These are phyloP conservation scores for Mallotus repandus DNA, from an alignment of 441 rosid genomes.

Conservation along the genomic window DNA sequence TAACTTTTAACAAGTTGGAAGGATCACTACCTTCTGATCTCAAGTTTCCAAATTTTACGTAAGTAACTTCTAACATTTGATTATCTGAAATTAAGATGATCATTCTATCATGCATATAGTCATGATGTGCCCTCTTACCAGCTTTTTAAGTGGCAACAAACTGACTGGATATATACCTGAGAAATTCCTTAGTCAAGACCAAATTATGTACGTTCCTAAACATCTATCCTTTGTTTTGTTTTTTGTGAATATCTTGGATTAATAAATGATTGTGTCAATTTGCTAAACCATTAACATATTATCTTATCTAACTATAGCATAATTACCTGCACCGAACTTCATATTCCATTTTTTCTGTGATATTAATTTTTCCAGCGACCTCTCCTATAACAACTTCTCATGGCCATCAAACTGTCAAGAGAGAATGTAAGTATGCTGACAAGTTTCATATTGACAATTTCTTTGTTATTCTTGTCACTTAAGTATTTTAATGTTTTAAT, in stretches of 20 bases:
- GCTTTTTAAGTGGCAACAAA: neutral
- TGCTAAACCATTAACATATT: too few species aligned
- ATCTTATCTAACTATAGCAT: too few species aligned
- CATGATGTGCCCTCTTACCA: neutral
- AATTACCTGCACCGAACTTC: too few species aligned
- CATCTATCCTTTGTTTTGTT: neutral
- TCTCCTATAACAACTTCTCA: conserved; percentile 44
- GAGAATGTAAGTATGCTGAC: conserved; percentile 19
- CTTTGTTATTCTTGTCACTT: neutral
- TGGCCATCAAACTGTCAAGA: conserved; percentile 22
- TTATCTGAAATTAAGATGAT: neutral
- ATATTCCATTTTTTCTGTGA: neutral
- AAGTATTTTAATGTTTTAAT: neutral
- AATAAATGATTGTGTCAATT: too few species aligned
- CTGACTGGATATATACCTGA: neutral
- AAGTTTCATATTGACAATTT: neutral
- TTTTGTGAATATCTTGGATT: too few species aligned
- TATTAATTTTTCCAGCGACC: conserved; percentile 27
- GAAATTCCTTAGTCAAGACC: too few species aligned
- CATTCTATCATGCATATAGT: neutral
- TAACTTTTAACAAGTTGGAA: conserved; percentile 1
- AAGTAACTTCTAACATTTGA: neutral
- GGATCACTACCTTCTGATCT: neutral
- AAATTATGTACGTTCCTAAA: neutral
- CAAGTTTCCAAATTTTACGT: neutral